Percentiles rank a stretch among this genome's conserved stretches.
phyloP scores from a whole-genome alignment of 202 grass and related monocot genomes.

The Panicum virgatum region DNA sequence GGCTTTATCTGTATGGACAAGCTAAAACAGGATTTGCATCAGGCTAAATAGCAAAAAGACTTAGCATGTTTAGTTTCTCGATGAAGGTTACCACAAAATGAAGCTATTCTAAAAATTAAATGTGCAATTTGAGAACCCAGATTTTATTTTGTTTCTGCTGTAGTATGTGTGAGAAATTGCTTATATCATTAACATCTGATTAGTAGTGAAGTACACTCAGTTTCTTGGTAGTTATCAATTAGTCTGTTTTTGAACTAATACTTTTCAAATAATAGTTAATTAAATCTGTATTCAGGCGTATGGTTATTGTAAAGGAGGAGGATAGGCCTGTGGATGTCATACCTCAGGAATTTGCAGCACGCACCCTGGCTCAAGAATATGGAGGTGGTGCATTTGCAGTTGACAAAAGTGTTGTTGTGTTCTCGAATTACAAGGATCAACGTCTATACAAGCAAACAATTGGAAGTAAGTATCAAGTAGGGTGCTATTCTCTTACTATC shows the following conservation, averaged over 20 bases:
- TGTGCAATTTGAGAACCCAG: neutral
- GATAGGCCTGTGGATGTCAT: slow-evolving; percentile 73
- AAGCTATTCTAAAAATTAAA: neutral
- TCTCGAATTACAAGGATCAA: slow-evolving; percentile 95
- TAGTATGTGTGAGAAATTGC: neutral
- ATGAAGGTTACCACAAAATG: neutral
- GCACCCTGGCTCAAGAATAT: slow-evolving; percentile 89
- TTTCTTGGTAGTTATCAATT: neutral
- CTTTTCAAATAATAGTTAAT: slow-evolving; percentile 19
- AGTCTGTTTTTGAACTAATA: neutral
- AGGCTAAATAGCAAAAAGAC: neutral
- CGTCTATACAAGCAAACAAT: slow-evolving; percentile 74
- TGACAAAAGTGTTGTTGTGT: slow-evolving; percentile 66
- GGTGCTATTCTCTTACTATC: neutral
- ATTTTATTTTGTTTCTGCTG: neutral
- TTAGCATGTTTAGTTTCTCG: neutral
- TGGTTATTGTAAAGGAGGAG: slow-evolving; percentile 84
- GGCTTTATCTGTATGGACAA: neutral
- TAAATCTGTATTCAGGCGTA: slow-evolving; percentile 46
- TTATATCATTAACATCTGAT: too few relatives aligned
- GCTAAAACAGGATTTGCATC: neutral
- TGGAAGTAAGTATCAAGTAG: slow-evolving; percentile 59
- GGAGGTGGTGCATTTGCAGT: slow-evolving; percentile 80
- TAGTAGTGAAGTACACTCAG: too few relatives aligned
- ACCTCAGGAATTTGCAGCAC: slow-evolving; percentile 72